Evolutionary conservation across 805 yeast species (phyloP).

Genomic region (Candida coquimbonensis): DNA sequence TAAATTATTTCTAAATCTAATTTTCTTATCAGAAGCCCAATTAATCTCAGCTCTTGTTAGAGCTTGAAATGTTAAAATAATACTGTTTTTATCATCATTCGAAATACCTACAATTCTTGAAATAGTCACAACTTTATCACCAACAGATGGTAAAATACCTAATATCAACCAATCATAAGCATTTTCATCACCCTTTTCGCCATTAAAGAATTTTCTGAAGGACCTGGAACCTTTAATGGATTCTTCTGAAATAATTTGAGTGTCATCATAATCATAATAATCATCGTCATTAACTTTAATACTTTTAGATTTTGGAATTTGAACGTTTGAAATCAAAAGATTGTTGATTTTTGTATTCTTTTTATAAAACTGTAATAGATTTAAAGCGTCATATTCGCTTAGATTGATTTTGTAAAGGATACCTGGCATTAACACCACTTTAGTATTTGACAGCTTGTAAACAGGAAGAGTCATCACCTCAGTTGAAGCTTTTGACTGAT

Average conservation of each 20-base stretch:
- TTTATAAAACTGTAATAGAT: slow-evolving; percentile 36
- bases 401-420: slow-evolving; percentile 54
- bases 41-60: slow-evolving; percentile 34
- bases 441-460: slow-evolving; percentile 14
- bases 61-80: slow-evolving; percentile 44
- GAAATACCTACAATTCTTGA: slow-evolving; percentile 39
- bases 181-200: slow-evolving; percentile 13
- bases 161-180: slow-evolving; percentile 22
- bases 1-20: slow-evolving; percentile 4
- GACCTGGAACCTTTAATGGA: slow-evolving; percentile 14
- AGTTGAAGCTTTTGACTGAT: neutral
- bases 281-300: neutral
- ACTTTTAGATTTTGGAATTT: neutral
- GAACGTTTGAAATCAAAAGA: slow-evolving; percentile 15
- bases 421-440: slow-evolving; percentile 51
- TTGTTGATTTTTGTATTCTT: slow-evolving; percentile 15
- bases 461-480: slow-evolving; percentile 14
- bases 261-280: neutral
- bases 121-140: slow-evolving; percentile 30
- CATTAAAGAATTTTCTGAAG: slow-evolving; percentile 18
- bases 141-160: slow-evolving; percentile 19
- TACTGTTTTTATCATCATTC: slow-evolving; percentile 31
- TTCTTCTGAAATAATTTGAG: slow-evolving; percentile 4
- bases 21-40: slow-evolving; percentile 2
- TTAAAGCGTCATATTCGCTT: slow-evolving; percentile 38